These are phyloP conservation scores for Punica granatum DNA, from an alignment of 345 rosid genomes.

Conservation along the genomic window DNA sequence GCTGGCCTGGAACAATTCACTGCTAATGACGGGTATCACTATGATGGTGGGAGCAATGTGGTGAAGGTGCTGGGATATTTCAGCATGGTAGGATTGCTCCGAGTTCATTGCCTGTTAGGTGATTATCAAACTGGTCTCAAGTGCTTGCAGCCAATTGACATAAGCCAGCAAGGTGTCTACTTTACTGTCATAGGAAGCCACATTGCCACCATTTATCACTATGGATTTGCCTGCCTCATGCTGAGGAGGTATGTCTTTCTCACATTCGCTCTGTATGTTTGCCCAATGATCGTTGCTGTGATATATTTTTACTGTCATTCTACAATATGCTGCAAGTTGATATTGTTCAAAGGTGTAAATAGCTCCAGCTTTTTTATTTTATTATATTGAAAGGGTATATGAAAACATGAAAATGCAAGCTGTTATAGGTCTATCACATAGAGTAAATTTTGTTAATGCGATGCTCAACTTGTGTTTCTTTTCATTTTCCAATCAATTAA, in stretches of 20 bases:
- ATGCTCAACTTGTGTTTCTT: neutral
- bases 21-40: conserved; percentile 94
- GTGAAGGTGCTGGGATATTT: conserved; percentile 95
- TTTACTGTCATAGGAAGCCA: conserved; percentile 92
- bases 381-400: neutral
- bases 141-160: conserved; percentile 90
- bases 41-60: conserved; percentile 92
- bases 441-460: neutral
- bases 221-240: conserved; percentile 98
- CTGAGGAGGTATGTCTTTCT: conserved; percentile 58
- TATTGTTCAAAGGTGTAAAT: neutral
- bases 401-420: neutral
- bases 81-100: conserved; percentile 92
- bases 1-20: conserved; percentile 91
- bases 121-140: conserved; percentile 95
- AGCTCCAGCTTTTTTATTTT: neutral
- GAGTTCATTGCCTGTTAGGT: conserved; percentile 94
- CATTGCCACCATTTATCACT: conserved; percentile 86
- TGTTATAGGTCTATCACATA: neutral
- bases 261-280: neutral
- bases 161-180: conserved; percentile 88
- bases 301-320: neutral
- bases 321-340: neutral
- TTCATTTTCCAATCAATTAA: neutral
- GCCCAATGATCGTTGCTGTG: neutral